These are phyloP conservation scores for Tylopilus orsonianus DNA, from an alignment of 1,284 basidiomycete species.

Conservation along the genomic window DNA sequence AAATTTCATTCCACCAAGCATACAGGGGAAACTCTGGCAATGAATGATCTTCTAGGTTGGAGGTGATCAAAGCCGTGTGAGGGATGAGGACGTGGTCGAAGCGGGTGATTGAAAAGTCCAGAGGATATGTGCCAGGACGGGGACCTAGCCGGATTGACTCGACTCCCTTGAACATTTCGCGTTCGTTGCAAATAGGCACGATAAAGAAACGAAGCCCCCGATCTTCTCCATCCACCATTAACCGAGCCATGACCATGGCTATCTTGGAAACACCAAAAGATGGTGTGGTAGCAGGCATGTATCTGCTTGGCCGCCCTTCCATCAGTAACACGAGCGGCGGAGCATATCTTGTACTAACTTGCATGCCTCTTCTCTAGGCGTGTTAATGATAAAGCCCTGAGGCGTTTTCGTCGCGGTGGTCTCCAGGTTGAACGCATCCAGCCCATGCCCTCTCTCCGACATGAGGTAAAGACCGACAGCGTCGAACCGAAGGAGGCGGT, in stretches of 20 bases:
- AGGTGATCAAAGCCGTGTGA: conserved; percentile 40
- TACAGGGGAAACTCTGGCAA: conserved; percentile 35
- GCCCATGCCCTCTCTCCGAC: conserved; percentile 56
- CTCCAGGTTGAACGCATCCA: conserved; percentile 60
- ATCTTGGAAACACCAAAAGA: not conserved
- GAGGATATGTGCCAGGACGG: conserved; percentile 23
- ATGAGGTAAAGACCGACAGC: conserved; percentile 51
- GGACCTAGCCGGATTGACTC: conserved; percentile 20
- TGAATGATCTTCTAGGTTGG: conserved; percentile 40
- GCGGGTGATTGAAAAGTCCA: conserved; percentile 21
- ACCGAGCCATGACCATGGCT: no score
- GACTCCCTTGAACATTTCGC: not conserved
- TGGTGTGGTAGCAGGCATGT: conserved; percentile 52
- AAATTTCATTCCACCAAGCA: conserved; percentile 54
- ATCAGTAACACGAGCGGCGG: not conserved
- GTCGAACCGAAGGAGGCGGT: conserved; percentile 47
- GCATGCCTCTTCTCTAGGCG: conserved; percentile 52
- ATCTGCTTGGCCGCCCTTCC: conserved; percentile 40
- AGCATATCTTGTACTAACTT: conserved; percentile 41
- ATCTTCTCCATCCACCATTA: not conserved
- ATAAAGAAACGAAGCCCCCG: not conserved
- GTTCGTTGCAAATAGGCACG: conserved; percentile 12
- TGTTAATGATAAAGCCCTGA: conserved; percentile 52
- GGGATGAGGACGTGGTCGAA: conserved; percentile 25
- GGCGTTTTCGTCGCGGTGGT: conserved; percentile 54